Conservation (phyloP, 208 protist genomes). For the Leishmania mexicana region DNA sequence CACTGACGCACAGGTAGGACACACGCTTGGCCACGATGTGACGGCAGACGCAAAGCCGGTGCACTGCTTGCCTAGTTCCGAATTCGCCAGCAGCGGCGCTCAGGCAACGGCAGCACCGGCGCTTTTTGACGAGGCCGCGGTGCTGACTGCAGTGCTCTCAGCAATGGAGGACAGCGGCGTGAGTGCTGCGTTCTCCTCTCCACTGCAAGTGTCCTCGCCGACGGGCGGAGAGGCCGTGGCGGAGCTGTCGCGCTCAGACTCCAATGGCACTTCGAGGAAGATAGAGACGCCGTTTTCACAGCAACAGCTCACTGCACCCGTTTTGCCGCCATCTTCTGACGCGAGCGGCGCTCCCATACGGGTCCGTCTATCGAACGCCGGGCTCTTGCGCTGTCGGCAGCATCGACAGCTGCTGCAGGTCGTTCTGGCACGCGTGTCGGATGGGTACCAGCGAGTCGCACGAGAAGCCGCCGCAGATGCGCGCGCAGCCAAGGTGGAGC, state of each 20-base stretch:
- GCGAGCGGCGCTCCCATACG: too few relatives aligned
- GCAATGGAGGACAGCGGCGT: neutral
- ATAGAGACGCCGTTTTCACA: neutral
- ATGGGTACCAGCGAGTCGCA: neutral
- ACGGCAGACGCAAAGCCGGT: neutral
- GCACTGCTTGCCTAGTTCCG: neutral
- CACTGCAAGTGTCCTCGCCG: neutral
- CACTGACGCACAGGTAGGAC: neutral
- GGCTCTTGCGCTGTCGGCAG: constrained; percentile 1
- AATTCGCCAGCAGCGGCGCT: neutral
- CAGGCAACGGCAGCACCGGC: neutral
- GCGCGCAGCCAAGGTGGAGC: constrained; percentile 9
- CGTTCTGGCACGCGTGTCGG: neutral
- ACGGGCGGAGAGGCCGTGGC: neutral
- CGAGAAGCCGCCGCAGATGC: constrained; percentile 5
- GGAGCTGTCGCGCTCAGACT: neutral
- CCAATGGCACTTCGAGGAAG: neutral
- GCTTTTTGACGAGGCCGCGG: neutral
- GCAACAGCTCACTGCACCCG: neutral
- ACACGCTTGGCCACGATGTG: too few relatives aligned
- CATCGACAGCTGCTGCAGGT: constrained; percentile 2
- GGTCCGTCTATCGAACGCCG: constrained; percentile 1
- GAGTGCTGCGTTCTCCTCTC: neutral
- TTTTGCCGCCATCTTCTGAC: neutral
- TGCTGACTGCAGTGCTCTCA: neutral